Percentiles rank a stretch among this genome's conserved stretches.
These are phyloP conservation scores for Blepharisma japonicum DNA, from an alignment of 73 alveolate species.

Conservation along the genomic window DNA sequence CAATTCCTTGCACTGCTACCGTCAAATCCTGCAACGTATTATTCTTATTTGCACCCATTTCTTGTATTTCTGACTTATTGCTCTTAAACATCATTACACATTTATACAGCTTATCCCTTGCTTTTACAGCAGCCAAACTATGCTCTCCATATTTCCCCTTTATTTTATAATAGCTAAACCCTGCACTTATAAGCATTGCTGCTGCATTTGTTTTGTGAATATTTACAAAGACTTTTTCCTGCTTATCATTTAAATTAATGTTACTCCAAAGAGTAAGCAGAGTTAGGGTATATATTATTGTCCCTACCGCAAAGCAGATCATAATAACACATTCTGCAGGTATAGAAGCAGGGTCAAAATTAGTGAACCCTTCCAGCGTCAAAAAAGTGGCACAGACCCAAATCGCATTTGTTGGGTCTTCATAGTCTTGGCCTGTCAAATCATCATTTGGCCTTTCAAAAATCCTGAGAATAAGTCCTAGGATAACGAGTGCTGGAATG, in stretches of 20 bases:
- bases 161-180: neutral
- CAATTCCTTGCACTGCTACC: too few relatives aligned
- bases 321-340: conserved; percentile 35
- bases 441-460: conserved; percentile 15
- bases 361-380: conserved; percentile 39
- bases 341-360: conserved; percentile 20
- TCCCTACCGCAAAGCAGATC: conserved; percentile 33
- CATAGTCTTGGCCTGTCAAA: neutral
- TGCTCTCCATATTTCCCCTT: neutral
- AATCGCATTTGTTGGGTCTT: conserved; percentile 14
- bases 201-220: neutral
- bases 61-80: too few relatives aligned
- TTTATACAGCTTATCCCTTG: too few relatives aligned
- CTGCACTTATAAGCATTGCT: neutral
- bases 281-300: conserved; percentile 64
- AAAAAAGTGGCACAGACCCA: conserved; percentile 30
- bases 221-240: neutral
- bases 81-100: too few relatives aligned
- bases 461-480: neutral
- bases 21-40: too few relatives aligned
- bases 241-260: neutral
- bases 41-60: too few relatives aligned
- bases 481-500: neutral
- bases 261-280: conserved; percentile 48
- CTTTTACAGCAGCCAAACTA: too few relatives aligned